Conservation (phyloP, 176 grass and related monocot species). For the Thinopyrum elongatum region DNA sequence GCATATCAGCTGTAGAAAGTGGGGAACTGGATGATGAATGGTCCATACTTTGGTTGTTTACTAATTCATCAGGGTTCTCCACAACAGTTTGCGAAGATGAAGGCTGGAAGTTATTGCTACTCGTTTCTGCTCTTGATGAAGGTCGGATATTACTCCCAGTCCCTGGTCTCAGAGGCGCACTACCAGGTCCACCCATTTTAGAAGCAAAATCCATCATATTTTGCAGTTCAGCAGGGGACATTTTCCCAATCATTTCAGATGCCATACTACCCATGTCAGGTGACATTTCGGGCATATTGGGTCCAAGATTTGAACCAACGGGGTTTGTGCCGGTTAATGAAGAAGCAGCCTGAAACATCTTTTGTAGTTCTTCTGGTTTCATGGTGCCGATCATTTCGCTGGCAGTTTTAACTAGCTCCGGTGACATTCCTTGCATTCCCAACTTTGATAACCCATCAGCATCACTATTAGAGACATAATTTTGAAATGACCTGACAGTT, state of each 20-base stretch:
- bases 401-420: conserved; percentile 84
- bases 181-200: conserved; percentile 53
- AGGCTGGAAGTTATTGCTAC: conserved; percentile 20
- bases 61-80: conserved; percentile 24
- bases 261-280: conserved; percentile 92
- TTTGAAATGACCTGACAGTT: conserved; percentile 58
- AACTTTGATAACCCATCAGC: conserved; percentile 45
- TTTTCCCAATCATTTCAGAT: conserved; percentile 77
- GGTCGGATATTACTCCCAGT: conserved; percentile 31
- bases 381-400: conserved; percentile 74
- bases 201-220: conserved; percentile 76
- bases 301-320: conserved; percentile 52
- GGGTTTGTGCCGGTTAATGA: conserved; percentile 58
- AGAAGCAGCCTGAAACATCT: conserved; percentile 82
- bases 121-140: conserved; percentile 29
- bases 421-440: conserved; percentile 75
- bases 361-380: conserved; percentile 91
- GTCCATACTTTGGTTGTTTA: conserved; percentile 39
- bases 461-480: conserved; percentile 51
- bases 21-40: conserved; percentile 47
- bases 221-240: conserved; percentile 85
- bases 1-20: conserved; percentile 59
- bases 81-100: conserved; percentile 24
- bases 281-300: conserved; percentile 82
- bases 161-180: conserved; percentile 2